phyloP scores from a whole-genome alignment of 148 eudicot genomes.

The Silene conica region DNA sequence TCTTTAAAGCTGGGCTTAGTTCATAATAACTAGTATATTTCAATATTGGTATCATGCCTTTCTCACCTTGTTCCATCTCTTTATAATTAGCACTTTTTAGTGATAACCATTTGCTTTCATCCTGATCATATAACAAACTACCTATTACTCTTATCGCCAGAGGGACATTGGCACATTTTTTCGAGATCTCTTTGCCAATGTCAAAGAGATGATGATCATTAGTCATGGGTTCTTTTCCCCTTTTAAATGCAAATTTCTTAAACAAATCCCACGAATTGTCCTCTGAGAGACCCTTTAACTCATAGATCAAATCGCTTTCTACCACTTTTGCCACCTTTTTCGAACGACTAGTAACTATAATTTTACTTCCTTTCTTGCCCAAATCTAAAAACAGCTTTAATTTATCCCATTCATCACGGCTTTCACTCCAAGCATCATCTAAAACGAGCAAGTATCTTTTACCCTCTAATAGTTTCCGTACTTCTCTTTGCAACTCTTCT shows the following conservation, averaged over 20 bases:
- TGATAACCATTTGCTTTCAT: conserved; percentile 16
- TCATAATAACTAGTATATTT: conserved; percentile 32
- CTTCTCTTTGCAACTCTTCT: background rate
- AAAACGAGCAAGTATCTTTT: background rate
- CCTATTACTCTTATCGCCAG: conserved; percentile 21
- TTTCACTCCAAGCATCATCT: background rate
- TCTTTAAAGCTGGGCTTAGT: conserved; percentile 23
- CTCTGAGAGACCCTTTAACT: too few species aligned
- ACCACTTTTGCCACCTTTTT: too few species aligned
- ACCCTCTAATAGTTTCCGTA: background rate
- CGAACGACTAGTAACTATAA: too few species aligned
- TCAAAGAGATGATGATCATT: too few species aligned
- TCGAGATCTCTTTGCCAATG: too few species aligned
- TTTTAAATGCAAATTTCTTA: too few species aligned
- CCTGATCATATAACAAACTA: conserved; percentile 11
- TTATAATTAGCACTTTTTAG: conserved; percentile 7
- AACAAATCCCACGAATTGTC: too few species aligned
- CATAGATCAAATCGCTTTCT: too few species aligned
- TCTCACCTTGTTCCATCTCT: background rate
- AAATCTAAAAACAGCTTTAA: too few species aligned
- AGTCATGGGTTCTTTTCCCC: too few species aligned
- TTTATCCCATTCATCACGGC: too few species aligned
- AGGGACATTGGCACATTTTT: conserved; percentile 11
- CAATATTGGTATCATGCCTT: conserved; percentile 9
- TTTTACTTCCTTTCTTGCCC: too few species aligned